These are phyloP conservation scores for Colletotrichum falcatum DNA, from an alignment of 2,329 filamentous ascomycete species.

Conservation along the genomic window DNA sequence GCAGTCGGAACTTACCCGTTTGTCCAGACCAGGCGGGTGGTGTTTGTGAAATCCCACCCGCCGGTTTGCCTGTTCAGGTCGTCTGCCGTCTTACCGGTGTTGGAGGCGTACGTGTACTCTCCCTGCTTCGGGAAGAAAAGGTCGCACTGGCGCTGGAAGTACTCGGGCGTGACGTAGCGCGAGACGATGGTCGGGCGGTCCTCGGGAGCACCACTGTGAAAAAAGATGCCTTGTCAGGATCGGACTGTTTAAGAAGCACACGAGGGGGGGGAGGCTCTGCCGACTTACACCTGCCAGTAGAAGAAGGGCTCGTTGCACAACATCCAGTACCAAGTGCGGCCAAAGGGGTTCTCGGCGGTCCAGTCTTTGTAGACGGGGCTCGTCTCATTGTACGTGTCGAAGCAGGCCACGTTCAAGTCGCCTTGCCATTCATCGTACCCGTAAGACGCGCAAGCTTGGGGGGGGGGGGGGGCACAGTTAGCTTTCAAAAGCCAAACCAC, in stretches of 20 bases:
- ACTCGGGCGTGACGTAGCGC: slow-evolving; percentile 61
- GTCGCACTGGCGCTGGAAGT: slow-evolving; percentile 67
- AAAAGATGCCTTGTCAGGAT: slow-evolving; percentile 32
- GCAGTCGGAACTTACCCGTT: slow-evolving; percentile 55
- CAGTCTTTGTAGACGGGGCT: slow-evolving; percentile 64
- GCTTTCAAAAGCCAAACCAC: slow-evolving; percentile 9
- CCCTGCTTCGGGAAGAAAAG: slow-evolving; percentile 66
- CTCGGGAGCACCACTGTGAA: slow-evolving; percentile 58
- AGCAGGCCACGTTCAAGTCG: slow-evolving; percentile 60
- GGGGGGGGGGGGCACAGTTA: neutral
- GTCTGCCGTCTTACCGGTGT: slow-evolving; percentile 57
- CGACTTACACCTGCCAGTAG: slow-evolving; percentile 62
- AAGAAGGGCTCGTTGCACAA: slow-evolving; percentile 68
- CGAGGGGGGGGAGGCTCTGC: neutral
- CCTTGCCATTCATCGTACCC: slow-evolving; percentile 59
- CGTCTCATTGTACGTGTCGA: slow-evolving; percentile 63
- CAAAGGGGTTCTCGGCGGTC: slow-evolving; percentile 56
- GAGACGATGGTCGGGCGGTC: slow-evolving; percentile 61
- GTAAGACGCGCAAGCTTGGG: slow-evolving; percentile 60
- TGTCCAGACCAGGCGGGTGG: slow-evolving; percentile 66
- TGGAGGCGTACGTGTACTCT: slow-evolving; percentile 61
- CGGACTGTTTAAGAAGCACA: slow-evolving; percentile 1
- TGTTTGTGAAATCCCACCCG: slow-evolving; percentile 62
- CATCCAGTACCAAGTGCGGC: slow-evolving; percentile 71
- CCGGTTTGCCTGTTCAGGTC: slow-evolving; percentile 66